Base-by-base conservation (phyloP, 306 rosid species). In the Lagenaria siceraria region DNA sequence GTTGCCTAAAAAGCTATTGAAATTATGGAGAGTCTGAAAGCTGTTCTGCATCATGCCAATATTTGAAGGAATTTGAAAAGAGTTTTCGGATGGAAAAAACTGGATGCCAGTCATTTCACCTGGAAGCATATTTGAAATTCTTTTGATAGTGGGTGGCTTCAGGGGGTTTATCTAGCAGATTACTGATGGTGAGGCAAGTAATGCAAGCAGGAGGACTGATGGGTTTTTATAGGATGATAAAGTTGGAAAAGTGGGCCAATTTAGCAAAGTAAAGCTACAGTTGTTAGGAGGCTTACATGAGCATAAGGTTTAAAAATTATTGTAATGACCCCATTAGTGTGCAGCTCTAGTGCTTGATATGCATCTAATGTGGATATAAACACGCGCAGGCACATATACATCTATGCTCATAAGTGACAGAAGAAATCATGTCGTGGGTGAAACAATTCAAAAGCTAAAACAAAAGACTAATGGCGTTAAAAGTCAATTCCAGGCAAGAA, bases 21-120 rank as follows among this genome's bases (percentile, higher is more conserved):
- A 75, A 55, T 89, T 90, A 55, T 89, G 91, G 64, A 85, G 79
- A 62, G 87, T 71, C 54, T 84, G 78, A 29, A 77, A 54, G 77
- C 75, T 88, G 80, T 79, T 83, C 25, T 79, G 87, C 7, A 78
- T 66, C 78, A 81, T 83, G 75, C 24, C 81, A 84, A 80, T 61
- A 75, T 83, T 81, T 17, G 85, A 40, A 65, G 48, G 51, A 73
- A 53, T 68, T 52, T 51, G 77, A 73, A 52, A 80, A 4, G 87
- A 79, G 85, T 88, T 84, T 82, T 87, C 82, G 82, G 93, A 85
- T 48, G 81, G 70, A 48, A 87, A 83, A 55, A 80, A 87, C 77
- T 88, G 88, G 68, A 86, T 88, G 8, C 86, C 86, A 69, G 89
- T 64, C 25, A 79, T 80, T 54, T 86, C 92, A 38, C 81, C 80